Percentiles rank a stretch among this genome's conserved stretches.
Evolutionary conservation across 176 grass and related monocot species (phyloP).

Genomic region (Cocos nucifera): DNA sequence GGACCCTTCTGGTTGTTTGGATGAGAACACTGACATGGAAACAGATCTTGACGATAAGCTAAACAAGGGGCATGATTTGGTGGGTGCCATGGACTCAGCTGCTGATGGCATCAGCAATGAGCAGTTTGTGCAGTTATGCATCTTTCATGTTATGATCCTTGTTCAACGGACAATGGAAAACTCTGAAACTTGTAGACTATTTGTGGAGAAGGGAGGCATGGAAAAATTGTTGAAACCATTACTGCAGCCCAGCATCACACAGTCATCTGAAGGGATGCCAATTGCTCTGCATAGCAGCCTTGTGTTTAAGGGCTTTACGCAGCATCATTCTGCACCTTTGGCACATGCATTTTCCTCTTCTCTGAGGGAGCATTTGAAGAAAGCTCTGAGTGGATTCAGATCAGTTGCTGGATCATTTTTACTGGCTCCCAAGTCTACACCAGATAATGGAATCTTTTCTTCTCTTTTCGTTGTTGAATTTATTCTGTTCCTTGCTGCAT

Average conservation of each 20-base stretch:
- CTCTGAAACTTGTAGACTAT: conserved; percentile 90
- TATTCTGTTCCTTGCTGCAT: conserved; percentile 78
- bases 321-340: conserved; percentile 86
- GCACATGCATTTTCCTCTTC: conserved; percentile 84
- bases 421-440: conserved; percentile 9
- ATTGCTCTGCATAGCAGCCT: conserved; percentile 98
- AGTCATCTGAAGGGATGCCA: conserved; percentile 96
- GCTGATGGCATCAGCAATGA: conserved; percentile 55
- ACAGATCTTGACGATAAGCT: conserved; percentile 63
- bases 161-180: conserved; percentile 98
- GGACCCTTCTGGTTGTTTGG: conserved; percentile 37
- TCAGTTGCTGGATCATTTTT: conserved; percentile 42
- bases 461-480: conserved; percentile 93
- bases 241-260: conserved; percentile 85
- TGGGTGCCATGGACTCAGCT: conserved; percentile 54
- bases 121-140: conserved; percentile 84
- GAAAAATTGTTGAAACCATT: conserved; percentile 73
- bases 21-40: conserved; percentile 81
- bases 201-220: conserved; percentile 90
- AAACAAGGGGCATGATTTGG: conserved; percentile 56
- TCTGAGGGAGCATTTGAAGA: conserved; percentile 74
- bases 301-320: conserved; percentile 97
- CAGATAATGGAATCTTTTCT: conserved; percentile 44
- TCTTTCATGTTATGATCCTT: conserved; percentile 96
- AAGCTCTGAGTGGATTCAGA: conserved; percentile 57